These are phyloP conservation scores for Talaromyces stipitatus DNA, from an alignment of 495 filamentous ascomycete species.

Conservation along the genomic window DNA sequence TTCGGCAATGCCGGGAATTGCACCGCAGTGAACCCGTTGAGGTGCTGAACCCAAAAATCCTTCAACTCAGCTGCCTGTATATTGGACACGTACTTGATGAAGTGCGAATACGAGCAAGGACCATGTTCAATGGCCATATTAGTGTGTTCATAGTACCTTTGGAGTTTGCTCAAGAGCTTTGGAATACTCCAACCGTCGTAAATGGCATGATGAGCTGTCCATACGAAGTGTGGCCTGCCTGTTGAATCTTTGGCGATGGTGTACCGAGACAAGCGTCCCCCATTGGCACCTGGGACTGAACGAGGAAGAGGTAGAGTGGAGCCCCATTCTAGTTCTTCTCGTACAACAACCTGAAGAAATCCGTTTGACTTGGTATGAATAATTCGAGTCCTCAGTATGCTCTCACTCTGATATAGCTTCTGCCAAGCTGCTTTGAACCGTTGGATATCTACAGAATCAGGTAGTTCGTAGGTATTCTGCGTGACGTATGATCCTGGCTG, in stretches of 20 bases:
- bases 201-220: slow-evolving; percentile 52
- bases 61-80: slow-evolving; percentile 12
- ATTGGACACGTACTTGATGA: slow-evolving; percentile 18
- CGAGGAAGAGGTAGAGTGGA: slow-evolving; percentile 27
- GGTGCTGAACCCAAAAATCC: slow-evolving; percentile 23
- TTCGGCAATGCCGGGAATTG: slow-evolving; percentile 42
- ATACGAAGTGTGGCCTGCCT: slow-evolving; percentile 28
- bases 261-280: slow-evolving; percentile 36
- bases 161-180: slow-evolving; percentile 22
- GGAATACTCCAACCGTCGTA: slow-evolving; percentile 55
- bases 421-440: slow-evolving; percentile 44
- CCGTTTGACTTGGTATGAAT: slow-evolving; percentile 29
- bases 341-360: slow-evolving; percentile 44
- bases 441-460: slow-evolving; percentile 24
- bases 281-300: slow-evolving; percentile 30
- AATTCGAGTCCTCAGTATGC: slow-evolving; percentile 34
- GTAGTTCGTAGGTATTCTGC: slow-evolving; percentile 25
- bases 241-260: slow-evolving; percentile 19
- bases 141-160: slow-evolving; percentile 15
- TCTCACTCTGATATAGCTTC: slow-evolving; percentile 14
- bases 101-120: slow-evolving; percentile 11
- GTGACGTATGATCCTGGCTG: slow-evolving; percentile 34
- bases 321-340: slow-evolving; percentile 26
- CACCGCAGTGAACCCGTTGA: slow-evolving; percentile 30
- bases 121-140: not conserved